Percentiles rank a stretch among this genome's conserved stretches.
Evolutionary conservation across 345 rosid species (phyloP).

Genomic region (Corchorus olitorius): DNA sequence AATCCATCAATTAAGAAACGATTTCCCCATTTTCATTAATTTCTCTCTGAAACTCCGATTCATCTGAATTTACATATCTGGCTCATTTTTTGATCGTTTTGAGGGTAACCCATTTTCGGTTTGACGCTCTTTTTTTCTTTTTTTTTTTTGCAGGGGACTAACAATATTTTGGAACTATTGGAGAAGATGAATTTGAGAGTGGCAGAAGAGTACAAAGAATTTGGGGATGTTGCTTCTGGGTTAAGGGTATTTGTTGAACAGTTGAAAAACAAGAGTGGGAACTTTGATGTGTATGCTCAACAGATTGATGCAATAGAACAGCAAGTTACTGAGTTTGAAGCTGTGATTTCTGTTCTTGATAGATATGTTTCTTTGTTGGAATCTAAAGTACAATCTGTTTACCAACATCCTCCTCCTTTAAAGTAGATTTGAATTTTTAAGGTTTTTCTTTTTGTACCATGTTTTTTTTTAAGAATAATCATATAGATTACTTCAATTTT

Average conservation of each 20-base stretch:
- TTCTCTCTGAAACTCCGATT: no score
- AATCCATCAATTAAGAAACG: neutral
- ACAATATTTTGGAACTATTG: slow-evolving; percentile 61
- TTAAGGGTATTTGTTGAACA: slow-evolving; percentile 75
- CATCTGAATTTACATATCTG: neutral
- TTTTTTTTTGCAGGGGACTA: slow-evolving; percentile 55
- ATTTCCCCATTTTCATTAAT: neutral
- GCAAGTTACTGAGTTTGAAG: slow-evolving; percentile 80
- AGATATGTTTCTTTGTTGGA: slow-evolving; percentile 71
- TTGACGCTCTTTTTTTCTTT: no score
- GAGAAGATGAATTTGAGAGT: slow-evolving; percentile 88
- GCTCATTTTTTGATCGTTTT: neutral
- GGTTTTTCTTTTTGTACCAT: neutral
- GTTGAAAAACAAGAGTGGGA: slow-evolving; percentile 61
- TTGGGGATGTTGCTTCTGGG: slow-evolving; percentile 82
- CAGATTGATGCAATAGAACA: slow-evolving; percentile 76
- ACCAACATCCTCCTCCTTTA: slow-evolving; percentile 31
- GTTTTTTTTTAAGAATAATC: neutral
- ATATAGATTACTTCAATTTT: neutral
- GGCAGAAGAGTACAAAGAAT: slow-evolving; percentile 63
- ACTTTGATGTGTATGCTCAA: slow-evolving; percentile 71
- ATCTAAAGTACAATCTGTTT: slow-evolving; percentile 55
- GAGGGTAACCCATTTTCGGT: neutral
- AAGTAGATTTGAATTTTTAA: neutral
- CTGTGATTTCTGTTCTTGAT: slow-evolving; percentile 75